Conservation (phyloP, 352 stramenopile genomes). For the Blastocystis sp. region DNA sequence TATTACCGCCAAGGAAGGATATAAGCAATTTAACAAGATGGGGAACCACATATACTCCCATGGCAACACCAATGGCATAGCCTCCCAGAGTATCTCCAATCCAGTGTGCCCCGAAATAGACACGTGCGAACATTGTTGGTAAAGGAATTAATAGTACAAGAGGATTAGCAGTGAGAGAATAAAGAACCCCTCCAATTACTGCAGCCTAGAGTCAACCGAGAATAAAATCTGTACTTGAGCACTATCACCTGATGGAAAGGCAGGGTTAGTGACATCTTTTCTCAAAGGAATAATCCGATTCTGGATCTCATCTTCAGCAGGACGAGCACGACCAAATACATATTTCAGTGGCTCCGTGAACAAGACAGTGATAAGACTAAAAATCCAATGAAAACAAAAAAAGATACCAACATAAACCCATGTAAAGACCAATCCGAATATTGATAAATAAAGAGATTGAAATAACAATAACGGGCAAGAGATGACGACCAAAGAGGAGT, state of each 20-base stretch:
- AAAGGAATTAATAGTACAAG: conserved; percentile 33
- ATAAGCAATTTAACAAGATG: conserved; percentile 10
- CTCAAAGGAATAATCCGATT: conserved; percentile 48
- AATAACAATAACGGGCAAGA: conserved; percentile 35
- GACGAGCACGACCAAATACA: conserved; percentile 58
- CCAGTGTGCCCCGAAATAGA: conserved; percentile 67
- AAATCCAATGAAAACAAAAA: neutral
- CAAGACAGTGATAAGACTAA: conserved; percentile 46
- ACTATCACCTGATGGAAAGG: conserved; percentile 66
- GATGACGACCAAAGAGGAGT: conserved; percentile 46
- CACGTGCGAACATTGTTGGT: conserved; percentile 61
- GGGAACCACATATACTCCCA: conserved; percentile 58
- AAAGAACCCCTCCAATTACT: conserved; percentile 53
- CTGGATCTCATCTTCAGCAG: neutral
- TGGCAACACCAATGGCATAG: conserved; percentile 33
- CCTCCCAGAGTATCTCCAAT: conserved; percentile 64
- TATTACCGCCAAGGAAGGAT: neutral
- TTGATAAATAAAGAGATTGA: conserved; percentile 48
- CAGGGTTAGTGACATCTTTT: conserved; percentile 59
- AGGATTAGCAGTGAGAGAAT: conserved; percentile 22
- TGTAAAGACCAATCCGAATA: conserved; percentile 30
- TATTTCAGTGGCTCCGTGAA: conserved; percentile 66
- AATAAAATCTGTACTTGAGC: conserved; percentile 1
- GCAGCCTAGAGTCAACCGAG: conserved; percentile 34
- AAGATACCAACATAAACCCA: conserved; percentile 45